phyloP scores from a whole-genome alignment of 208 protist genomes.

The Crithidia mellificae region DNA sequence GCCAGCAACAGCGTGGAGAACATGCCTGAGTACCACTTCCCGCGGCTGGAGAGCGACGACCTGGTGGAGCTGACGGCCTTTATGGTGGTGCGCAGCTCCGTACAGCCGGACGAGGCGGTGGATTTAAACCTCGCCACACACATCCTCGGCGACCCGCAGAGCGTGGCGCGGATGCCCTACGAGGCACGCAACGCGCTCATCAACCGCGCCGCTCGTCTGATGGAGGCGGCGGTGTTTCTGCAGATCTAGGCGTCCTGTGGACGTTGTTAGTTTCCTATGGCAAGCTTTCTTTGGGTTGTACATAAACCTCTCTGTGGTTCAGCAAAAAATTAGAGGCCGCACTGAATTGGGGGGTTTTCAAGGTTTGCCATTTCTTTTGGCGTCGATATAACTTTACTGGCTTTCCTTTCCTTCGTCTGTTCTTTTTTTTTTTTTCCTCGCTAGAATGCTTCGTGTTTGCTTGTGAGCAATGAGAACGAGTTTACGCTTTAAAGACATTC shows the following conservation, averaged over 20 bases:
- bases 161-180: slow-evolving; percentile 9
- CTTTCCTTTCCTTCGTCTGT: too few relatives aligned
- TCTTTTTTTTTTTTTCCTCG: too few relatives aligned
- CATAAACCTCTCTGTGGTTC: too few relatives aligned
- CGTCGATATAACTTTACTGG: too few relatives aligned
- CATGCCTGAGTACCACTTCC: slow-evolving; percentile 47
- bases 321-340: too few relatives aligned
- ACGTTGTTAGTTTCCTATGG: too few relatives aligned
- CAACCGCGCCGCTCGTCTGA: slow-evolving; percentile 33
- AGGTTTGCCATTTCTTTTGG: too few relatives aligned
- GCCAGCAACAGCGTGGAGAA: slow-evolving; percentile 46
- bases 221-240: slow-evolving; percentile 50
- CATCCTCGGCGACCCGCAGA: slow-evolving; percentile 29
- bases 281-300: too few relatives aligned
- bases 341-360: too few relatives aligned
- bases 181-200: slow-evolving; percentile 16
- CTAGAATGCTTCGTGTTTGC: too few relatives aligned
- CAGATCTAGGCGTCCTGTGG: slow-evolving; percentile 46
- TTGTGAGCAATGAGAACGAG: too few relatives aligned
- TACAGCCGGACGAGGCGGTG: slow-evolving; percentile 34
- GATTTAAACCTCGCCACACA: slow-evolving; percentile 33
- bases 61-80: slow-evolving; percentile 40
- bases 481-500: too few relatives aligned
- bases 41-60: slow-evolving; percentile 27
- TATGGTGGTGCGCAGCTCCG: slow-evolving; percentile 44